phyloP scores from a whole-genome alignment of 148 eudicot species.

The Rhododendron mucronatum region DNA sequence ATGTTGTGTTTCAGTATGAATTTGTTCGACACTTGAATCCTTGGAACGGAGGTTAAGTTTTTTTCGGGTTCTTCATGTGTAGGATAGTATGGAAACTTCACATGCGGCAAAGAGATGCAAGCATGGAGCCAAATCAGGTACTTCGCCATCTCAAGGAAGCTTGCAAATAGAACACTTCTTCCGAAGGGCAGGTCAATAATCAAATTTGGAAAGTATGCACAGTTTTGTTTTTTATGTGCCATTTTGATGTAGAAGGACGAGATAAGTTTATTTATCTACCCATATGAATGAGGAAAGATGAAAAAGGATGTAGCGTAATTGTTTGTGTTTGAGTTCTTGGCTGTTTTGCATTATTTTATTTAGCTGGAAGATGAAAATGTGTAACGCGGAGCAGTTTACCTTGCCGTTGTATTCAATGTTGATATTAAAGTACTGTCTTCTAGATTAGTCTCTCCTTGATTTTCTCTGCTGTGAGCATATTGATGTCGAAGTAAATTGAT shows the following conservation, averaged over 20 bases:
- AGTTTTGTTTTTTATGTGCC: neutral
- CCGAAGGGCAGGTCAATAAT: conserved; percentile 33
- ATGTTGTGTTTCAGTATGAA: neutral
- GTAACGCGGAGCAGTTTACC: neutral
- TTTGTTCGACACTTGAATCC: neutral
- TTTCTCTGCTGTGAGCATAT: neutral
- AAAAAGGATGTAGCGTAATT: neutral
- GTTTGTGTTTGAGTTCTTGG: neutral
- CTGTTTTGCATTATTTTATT: neutral
- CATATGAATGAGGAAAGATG: neutral
- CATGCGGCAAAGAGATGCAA: conserved; percentile 45
- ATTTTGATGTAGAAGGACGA: neutral
- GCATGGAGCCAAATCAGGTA: conserved; percentile 41
- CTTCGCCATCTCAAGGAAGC: conserved; percentile 50
- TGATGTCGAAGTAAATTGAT: neutral
- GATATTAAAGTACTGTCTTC: neutral
- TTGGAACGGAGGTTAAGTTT: neutral
- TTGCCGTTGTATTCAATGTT: neutral
- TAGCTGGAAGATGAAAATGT: neutral
- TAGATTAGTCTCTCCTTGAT: neutral
- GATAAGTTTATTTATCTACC: neutral
- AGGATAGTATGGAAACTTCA: conserved; percentile 46
- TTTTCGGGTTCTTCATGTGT: neutral
- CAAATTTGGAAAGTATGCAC: neutral
- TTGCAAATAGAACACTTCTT: conserved; percentile 79